phyloP scores from a whole-genome alignment of 169 alveolate genomes.

The Theileria equi region DNA sequence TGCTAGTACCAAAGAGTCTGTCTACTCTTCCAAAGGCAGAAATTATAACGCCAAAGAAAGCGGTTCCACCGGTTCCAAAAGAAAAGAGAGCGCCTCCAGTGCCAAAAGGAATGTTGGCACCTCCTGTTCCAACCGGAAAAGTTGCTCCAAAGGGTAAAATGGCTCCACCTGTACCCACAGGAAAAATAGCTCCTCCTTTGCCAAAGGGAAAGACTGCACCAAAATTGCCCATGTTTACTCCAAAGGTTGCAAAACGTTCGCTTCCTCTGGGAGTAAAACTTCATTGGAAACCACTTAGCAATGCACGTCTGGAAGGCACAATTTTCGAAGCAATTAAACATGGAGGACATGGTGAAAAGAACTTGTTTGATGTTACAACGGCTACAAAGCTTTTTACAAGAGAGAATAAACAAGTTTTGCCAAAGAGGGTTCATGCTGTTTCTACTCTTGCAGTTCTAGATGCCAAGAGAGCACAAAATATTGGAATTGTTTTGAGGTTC shows the following conservation, averaged over 20 bases:
- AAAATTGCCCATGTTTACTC: not conserved
- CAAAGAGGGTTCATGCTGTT: too few relatives aligned
- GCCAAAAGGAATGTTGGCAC: not conserved
- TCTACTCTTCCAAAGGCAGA: too few relatives aligned
- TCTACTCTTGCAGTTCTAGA: constrained; percentile 38
- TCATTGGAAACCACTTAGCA: constrained; percentile 56
- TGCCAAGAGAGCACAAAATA: constrained; percentile 71
- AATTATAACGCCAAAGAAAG: too few relatives aligned
- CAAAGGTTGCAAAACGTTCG: constrained; percentile 1
- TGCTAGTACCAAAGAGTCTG: too few relatives aligned
- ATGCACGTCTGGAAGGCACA: constrained; percentile 35
- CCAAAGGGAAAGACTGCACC: constrained; percentile 13
- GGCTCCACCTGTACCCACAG: constrained; percentile 9
- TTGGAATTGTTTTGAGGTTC: constrained; percentile 71
- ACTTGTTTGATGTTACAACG: constrained; percentile 19
- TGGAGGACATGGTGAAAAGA: not conserved
- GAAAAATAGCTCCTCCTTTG: not conserved
- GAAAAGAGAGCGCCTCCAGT: not conserved
- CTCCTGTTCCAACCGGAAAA: constrained; percentile 1
- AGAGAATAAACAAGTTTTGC: too few relatives aligned
- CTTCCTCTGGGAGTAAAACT: constrained; percentile 58
- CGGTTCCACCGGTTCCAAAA: not conserved
- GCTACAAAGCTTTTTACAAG: constrained; percentile 42
- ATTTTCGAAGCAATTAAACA: constrained; percentile 41
- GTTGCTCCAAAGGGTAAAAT: not conserved